These are phyloP conservation scores for Saccharomycopsis oosterbeekiorum DNA, from an alignment of 805 yeast genomes.

Conservation along the genomic window DNA sequence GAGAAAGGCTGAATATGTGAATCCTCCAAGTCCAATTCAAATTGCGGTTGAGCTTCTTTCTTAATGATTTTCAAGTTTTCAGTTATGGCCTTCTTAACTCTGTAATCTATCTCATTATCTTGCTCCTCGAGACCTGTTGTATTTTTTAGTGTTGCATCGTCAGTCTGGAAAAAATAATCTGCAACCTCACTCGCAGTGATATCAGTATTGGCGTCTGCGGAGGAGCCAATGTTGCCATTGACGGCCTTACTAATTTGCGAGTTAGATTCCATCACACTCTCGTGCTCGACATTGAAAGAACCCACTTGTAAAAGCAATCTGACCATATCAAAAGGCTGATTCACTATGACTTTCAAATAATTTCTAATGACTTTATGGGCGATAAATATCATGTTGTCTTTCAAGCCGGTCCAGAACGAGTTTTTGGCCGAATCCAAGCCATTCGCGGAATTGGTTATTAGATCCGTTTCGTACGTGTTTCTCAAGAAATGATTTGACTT, in stretches of 20 bases:
- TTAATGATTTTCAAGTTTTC: neutral
- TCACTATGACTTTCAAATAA: slow-evolving; percentile 56
- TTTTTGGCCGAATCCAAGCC: neutral
- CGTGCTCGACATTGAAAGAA: slow-evolving; percentile 31
- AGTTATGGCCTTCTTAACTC: neutral
- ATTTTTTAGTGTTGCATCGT: neutral
- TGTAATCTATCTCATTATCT: neutral
- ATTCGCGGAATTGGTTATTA: neutral
- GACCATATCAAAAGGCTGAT: slow-evolving; percentile 86
- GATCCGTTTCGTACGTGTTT: neutral
- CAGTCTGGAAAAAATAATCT: neutral
- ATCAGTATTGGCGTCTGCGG: neutral
- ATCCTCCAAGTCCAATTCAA: slow-evolving; percentile 1
- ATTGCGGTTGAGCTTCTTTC: neutral
- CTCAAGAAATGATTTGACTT: neutral
- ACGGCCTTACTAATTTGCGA: neutral
- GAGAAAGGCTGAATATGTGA: slow-evolving; percentile 45
- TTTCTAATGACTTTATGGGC: slow-evolving; percentile 51
- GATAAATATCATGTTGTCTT: slow-evolving; percentile 24
- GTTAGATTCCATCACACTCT: neutral
- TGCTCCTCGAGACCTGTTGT: neutral
- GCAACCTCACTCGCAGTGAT: neutral
- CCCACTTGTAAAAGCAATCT: slow-evolving; percentile 77
- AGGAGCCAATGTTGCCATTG: too few species aligned
- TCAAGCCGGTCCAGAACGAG: slow-evolving; percentile 28